These are phyloP conservation scores for Penicillium sp. DNA, from an alignment of 2,329 filamentous ascomycete species.

Conservation along the genomic window DNA sequence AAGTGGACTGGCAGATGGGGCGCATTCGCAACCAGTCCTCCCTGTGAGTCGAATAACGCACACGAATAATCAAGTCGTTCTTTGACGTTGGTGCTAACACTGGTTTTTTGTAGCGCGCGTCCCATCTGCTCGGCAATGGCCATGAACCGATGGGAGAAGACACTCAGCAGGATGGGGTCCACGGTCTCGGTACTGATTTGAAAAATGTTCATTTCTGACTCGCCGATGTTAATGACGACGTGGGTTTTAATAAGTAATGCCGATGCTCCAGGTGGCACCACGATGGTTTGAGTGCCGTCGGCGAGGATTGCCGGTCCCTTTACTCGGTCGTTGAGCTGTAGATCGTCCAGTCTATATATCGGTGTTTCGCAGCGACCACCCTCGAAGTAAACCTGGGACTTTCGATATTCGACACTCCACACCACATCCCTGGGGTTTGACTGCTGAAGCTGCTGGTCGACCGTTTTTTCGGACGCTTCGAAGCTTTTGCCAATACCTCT, in stretches of 20 bases:
- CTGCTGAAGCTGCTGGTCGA: slow-evolving; percentile 58
- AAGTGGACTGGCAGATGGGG: slow-evolving; percentile 77
- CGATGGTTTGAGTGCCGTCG: slow-evolving; percentile 53
- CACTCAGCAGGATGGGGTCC: slow-evolving; percentile 72
- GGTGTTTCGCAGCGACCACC: slow-evolving; percentile 73
- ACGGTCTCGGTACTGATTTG: slow-evolving; percentile 53
- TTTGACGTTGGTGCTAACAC: slow-evolving; percentile 71
- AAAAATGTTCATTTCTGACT: slow-evolving; percentile 26
- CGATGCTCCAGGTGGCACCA: slow-evolving; percentile 39
- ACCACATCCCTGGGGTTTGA: slow-evolving; percentile 43
- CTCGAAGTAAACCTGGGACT: slow-evolving; percentile 76
- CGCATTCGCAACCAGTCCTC: slow-evolving; percentile 64
- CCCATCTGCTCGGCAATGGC: slow-evolving; percentile 85
- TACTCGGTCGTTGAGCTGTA: slow-evolving; percentile 69
- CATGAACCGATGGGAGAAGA: slow-evolving; percentile 82
- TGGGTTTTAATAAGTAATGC: slow-evolving; percentile 40
- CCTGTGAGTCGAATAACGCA: slow-evolving; percentile 70
- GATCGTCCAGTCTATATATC: slow-evolving; percentile 75
- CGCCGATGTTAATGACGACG: slow-evolving; percentile 38
- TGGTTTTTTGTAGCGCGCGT: slow-evolving; percentile 67
- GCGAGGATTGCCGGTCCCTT: slow-evolving; percentile 81
- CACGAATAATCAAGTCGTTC: slow-evolving; percentile 82
- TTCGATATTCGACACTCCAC: slow-evolving; percentile 62
- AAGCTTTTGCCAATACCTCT: slow-evolving; percentile 88
- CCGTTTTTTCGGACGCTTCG: slow-evolving; percentile 65